phyloP scores from a whole-genome alignment of 768 basidiomycete species.

The Mycena albidolilacea region DNA sequence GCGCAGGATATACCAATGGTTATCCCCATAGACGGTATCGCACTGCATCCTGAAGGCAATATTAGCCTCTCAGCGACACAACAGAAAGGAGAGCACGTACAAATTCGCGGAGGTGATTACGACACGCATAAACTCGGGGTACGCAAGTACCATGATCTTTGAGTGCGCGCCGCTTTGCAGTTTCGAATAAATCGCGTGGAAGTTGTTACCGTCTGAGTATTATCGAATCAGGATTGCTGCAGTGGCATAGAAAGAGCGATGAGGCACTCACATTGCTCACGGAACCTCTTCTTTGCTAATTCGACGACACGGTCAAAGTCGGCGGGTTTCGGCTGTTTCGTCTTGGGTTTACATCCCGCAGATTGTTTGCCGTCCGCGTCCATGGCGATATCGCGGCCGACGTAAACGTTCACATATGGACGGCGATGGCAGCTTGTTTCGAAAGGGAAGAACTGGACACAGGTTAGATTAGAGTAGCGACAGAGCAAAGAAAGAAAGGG shows the following conservation, averaged over 20 bases:
- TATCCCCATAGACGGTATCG: constrained; percentile 4
- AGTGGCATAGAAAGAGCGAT: too few relatives aligned
- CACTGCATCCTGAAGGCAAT: not conserved
- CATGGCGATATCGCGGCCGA: constrained; percentile 6
- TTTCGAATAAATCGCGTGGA: constrained; percentile 12
- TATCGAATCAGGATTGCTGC: not conserved
- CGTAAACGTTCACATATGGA: not conserved
- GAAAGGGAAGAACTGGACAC: too few relatives aligned
- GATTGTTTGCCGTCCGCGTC: constrained; percentile 1
- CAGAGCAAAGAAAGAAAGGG: too few relatives aligned
- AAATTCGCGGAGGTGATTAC: constrained; percentile 32
- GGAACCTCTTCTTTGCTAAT: not conserved
- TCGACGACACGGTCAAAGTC: not conserved
- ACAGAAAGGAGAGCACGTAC: not conserved
- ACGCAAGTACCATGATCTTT: constrained; percentile 28
- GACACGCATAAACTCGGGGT: constrained; percentile 30
- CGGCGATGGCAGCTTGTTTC: not conserved
- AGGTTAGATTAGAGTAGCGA: too few relatives aligned
- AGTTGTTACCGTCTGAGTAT: constrained; percentile 26
- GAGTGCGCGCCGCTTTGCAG: constrained; percentile 18
- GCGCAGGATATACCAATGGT: constrained; percentile 21
- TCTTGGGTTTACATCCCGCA: not conserved
- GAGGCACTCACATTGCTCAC: not conserved
- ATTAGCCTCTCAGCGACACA: not conserved
- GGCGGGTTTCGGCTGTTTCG: not conserved